Percentiles rank a stretch among this genome's conserved stretches.
Evolutionary conservation across 805 yeast species (phyloP).

Genomic region (Lipomyces sp.): DNA sequence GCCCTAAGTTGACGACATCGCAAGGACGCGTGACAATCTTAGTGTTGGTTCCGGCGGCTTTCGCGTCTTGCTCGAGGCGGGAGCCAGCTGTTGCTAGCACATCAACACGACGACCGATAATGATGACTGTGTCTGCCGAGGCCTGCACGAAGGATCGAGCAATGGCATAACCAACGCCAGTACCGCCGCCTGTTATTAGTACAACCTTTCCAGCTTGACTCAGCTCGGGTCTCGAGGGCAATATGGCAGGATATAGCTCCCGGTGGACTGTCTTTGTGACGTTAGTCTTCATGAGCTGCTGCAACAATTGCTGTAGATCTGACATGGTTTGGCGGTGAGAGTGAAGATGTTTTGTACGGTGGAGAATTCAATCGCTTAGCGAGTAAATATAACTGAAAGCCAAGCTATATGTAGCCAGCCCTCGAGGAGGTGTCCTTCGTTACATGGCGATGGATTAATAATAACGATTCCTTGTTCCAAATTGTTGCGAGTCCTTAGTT

Average conservation of each 20-base stretch:
- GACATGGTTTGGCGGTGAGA: conserved; percentile 4
- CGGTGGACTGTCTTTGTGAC: neutral
- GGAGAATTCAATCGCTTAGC: neutral
- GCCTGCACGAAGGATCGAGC: conserved; percentile 8
- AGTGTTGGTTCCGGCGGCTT: conserved; percentile 1
- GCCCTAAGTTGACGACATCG: conserved; percentile 2
- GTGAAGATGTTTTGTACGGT: neutral
- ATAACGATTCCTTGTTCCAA: neutral
- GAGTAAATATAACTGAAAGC: conserved; percentile 4
- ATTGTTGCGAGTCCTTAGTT: neutral
- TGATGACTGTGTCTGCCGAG: conserved; percentile 8
- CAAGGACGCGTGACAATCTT: conserved; percentile 6
- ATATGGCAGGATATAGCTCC: conserved; percentile 7
- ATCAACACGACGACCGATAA: conserved; percentile 7
- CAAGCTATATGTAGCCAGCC: neutral
- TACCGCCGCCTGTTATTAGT: conserved; percentile 6
- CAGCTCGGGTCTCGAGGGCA: conserved; percentile 12
- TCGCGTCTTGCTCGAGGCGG: conserved; percentile 8
- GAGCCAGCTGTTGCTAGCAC: conserved; percentile 11
- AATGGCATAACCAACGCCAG: conserved; percentile 10
- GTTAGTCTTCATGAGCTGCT: conserved; percentile 4
- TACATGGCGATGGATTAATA: neutral
- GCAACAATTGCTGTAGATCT: neutral
- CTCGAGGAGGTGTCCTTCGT: neutral
- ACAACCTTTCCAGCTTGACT: conserved; percentile 4